phyloP scores from a whole-genome alignment of 352 stramenopile species.

The Globisporangium acanthophoron region DNA sequence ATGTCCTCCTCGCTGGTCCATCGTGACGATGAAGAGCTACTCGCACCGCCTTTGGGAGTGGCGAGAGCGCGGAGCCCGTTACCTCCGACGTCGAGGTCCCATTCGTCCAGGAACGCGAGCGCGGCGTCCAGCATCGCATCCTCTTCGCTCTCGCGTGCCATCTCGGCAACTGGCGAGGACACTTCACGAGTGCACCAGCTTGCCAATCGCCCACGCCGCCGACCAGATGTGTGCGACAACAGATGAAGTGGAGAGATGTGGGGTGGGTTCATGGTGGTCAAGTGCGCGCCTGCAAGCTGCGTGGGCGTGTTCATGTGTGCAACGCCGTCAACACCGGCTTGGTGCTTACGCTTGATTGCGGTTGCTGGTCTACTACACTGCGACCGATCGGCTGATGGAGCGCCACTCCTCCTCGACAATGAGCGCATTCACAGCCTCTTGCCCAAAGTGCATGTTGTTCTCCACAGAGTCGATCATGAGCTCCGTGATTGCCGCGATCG shows the following conservation, averaged over 20 bases:
- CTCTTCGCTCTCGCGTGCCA: slow-evolving; percentile 3
- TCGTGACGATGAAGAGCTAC: too few relatives aligned
- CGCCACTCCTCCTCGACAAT: slow-evolving; percentile 5
- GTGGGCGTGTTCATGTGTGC: too few relatives aligned
- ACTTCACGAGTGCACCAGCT: too few relatives aligned
- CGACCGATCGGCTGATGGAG: not conserved
- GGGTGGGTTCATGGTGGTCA: too few relatives aligned
- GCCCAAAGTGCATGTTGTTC: slow-evolving; percentile 6
- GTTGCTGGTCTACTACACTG: not conserved
- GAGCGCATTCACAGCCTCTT: slow-evolving; percentile 9
- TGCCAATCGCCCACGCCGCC: too few relatives aligned
- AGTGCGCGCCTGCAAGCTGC: too few relatives aligned
- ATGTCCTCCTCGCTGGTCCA: too few relatives aligned
- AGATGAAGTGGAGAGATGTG: too few relatives aligned
- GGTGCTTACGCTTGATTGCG: not conserved
- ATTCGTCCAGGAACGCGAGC: slow-evolving; percentile 15
- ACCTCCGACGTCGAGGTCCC: slow-evolving; percentile 6
- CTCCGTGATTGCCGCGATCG: slow-evolving; percentile 8
- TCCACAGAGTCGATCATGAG: slow-evolving; percentile 11
- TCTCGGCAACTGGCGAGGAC: too few relatives aligned
- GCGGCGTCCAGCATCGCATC: slow-evolving; percentile 9
- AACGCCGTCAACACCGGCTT: too few relatives aligned
- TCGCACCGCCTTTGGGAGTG: not conserved
- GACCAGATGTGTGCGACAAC: too few relatives aligned
- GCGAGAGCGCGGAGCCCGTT: not conserved